Evolutionary conservation across 1,139 yeast species (phyloP), one percentile per base, ranked within the genome.

Genomic region (Geotrichum carabidarum): DNA sequence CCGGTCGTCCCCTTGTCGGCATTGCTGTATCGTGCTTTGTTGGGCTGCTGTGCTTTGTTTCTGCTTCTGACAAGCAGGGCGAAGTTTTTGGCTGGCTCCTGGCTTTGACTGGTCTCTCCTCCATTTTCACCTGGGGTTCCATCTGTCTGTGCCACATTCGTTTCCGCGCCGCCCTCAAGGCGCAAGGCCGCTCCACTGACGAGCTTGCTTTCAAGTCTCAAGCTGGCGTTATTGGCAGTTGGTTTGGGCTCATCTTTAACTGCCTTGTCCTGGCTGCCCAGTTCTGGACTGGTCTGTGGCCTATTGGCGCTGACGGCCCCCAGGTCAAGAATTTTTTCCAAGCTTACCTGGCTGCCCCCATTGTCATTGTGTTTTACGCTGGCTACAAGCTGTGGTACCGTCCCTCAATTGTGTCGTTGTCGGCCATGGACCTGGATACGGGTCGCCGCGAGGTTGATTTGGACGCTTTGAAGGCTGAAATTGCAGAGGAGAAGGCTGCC

Each of bases 61-160:
- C 64, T 44, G 89, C 89, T 38, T 88, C 94, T 40, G 79, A 84
- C 50, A 70, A 77, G 22, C 81, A 86, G 68, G 82, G 78, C 59
- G 78, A 74, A 35, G 87, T 88, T n/a, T 89, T 89, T 71, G 76
- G 74, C 62, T 89, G 96, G 96, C 74, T 89, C 65, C 74, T 87
- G 67, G 87, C 96, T 30, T 74, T 90, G 50, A 85, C 95, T 15
- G 94, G 95, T 57, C 79, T 88, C 60, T 84, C 94, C 44, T 84
- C 95, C 1, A 76, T 89, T 57, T 87, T 87, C 70, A 86, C 94
- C 6, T 88, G 95, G 95, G 82, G 82, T 42, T 82, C 91, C 18
- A 86, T 89, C 64, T 82, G 85, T 66, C 67, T 85, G 55, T 82
- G 89, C 62, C 94, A 84, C 63, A 74, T 88, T 58, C 79, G 95